Base-by-base conservation (phyloP, 2,329 filamentous ascomycete genomes). In the Simplicillium aogashimaense region DNA sequence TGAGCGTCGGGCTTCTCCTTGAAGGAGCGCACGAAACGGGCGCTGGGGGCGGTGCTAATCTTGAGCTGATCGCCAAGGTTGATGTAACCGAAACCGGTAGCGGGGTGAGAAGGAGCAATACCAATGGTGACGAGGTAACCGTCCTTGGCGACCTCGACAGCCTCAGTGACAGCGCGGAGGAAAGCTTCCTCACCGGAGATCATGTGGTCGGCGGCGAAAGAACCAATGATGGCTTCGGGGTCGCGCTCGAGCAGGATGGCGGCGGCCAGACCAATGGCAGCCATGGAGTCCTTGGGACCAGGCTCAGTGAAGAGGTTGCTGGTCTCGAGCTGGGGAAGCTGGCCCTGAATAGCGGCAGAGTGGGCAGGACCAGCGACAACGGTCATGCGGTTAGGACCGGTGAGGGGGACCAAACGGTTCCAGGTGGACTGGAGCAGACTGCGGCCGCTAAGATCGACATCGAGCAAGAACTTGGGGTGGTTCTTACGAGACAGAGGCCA, bases 1-100 rank as follows among this genome's bases (percentile, higher is more conserved):
- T 50, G 50, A 9, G 50, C 50, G 35, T 51, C 50, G 9, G 50
- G 50, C 43, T 53, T 53, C 45, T 53, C 50, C 43, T 53, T 53
- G 45, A 53, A 53, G 6, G 50, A 41, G 40, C 48, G 44, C 28
- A 51, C 50, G 33, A 53, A 43, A 29, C 50, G 47, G n/a, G 50
- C 46, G 16, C 43, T 44, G 2, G 49, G 48, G 4, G 50, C 49
- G 16, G 36, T 39, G 8, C 42, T 43, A 9, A 50, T 42, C 28
- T 46, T 35, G 28, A 53, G 40, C n/a, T 39, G 43, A 29, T 53
- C 50, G n/a, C 50, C 50, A 3, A 53, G 43, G 39, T 51, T 48
- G 30, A 53, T 47, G 25, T 53, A 53, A 37, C 50, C 50, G 35
- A 53, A 53, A n/a, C 49, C 50, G 9, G 50, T 53, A 10, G 50